Percentiles rank a stretch among this genome's conserved stretches.
phyloP scores from a whole-genome alignment of 805 yeast genomes.

The Debaryomyces prosopidis region DNA sequence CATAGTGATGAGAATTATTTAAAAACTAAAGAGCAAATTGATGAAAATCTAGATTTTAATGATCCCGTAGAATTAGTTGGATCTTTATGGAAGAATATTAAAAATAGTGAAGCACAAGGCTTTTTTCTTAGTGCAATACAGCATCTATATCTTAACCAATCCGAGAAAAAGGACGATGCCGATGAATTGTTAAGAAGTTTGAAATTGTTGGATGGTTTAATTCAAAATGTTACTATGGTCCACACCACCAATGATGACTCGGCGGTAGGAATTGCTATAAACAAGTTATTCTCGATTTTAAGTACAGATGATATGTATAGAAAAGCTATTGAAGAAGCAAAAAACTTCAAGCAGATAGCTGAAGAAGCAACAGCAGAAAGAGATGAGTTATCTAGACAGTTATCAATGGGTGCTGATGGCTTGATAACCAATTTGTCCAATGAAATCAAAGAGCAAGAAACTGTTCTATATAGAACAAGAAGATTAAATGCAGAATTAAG shows the following conservation, averaged over 20 bases:
- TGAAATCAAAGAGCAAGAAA: slow-evolving; percentile 64
- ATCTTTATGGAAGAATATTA: slow-evolving; percentile 57
- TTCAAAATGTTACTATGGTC: slow-evolving; percentile 60
- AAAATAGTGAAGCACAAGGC: slow-evolving; percentile 59
- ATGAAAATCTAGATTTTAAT: slow-evolving; percentile 55
- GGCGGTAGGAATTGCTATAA: slow-evolving; percentile 73
- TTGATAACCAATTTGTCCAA: slow-evolving; percentile 58
- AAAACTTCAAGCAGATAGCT: slow-evolving; percentile 50
- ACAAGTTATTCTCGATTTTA: slow-evolving; percentile 65
- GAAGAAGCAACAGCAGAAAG: slow-evolving; percentile 60
- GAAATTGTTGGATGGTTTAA: slow-evolving; percentile 63
- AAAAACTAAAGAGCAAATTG: slow-evolving; percentile 30
- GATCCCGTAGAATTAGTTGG: slow-evolving; percentile 71
- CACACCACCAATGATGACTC: slow-evolving; percentile 46
- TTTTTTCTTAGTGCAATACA: slow-evolving; percentile 64
- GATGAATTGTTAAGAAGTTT: slow-evolving; percentile 53
- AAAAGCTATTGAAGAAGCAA: slow-evolving; percentile 59
- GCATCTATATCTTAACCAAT: slow-evolving; percentile 57
- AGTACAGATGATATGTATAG: slow-evolving; percentile 86
- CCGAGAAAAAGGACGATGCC: slow-evolving; percentile 48
- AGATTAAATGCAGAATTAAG: slow-evolving; percentile 61
- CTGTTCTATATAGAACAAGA: slow-evolving; percentile 57
- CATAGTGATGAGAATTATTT: slow-evolving; percentile 56
- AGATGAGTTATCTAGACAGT: slow-evolving; percentile 62
- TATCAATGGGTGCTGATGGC: slow-evolving; percentile 77